phyloP scores from a whole-genome alignment of 306 rosid species.

The Lathyrus oleraceus region DNA sequence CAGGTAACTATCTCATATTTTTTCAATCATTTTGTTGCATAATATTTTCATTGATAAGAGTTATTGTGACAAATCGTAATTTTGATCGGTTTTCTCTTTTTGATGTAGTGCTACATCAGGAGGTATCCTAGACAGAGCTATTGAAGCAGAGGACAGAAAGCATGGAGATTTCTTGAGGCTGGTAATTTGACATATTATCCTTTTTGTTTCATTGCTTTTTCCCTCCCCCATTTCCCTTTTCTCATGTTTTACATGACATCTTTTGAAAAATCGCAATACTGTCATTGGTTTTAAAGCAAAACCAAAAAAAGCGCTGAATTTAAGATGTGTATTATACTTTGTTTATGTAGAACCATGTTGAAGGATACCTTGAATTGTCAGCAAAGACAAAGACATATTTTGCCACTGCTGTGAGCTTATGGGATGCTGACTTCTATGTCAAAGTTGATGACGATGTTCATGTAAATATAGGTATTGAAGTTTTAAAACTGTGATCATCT shows the following conservation, averaged over 20 bases:
- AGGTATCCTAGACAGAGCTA: constrained; percentile 94
- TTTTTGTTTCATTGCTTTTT: constrained; percentile 21
- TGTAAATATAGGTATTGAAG: constrained; percentile 80
- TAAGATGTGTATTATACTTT: constrained; percentile 20
- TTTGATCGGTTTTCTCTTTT: constrained; percentile 18
- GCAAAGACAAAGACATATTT: constrained; percentile 94
- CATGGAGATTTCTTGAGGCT: constrained; percentile 95
- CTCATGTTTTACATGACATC: not conserved
- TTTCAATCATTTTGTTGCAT: constrained; percentile 15
- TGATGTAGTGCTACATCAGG: constrained; percentile 89
- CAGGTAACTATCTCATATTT: constrained; percentile 54
- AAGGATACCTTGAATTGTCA: constrained; percentile 96
- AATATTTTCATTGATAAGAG: not conserved
- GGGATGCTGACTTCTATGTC: constrained; percentile 99
- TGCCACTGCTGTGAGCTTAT: constrained; percentile 74
- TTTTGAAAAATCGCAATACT: not conserved
- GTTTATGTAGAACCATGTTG: constrained; percentile 80
- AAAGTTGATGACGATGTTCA: constrained; percentile 98
- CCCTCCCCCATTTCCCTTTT: not conserved
- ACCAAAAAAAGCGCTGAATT: constrained; percentile 5
- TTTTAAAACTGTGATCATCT: constrained; percentile 14
- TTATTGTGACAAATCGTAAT: constrained; percentile 17
- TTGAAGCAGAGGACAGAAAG: constrained; percentile 94
- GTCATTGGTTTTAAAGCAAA: constrained; percentile 13
- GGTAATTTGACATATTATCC: constrained; percentile 49